Base-by-base conservation (phyloP, 208 protist species). In the Acanthamoeba triangularis region DNA sequence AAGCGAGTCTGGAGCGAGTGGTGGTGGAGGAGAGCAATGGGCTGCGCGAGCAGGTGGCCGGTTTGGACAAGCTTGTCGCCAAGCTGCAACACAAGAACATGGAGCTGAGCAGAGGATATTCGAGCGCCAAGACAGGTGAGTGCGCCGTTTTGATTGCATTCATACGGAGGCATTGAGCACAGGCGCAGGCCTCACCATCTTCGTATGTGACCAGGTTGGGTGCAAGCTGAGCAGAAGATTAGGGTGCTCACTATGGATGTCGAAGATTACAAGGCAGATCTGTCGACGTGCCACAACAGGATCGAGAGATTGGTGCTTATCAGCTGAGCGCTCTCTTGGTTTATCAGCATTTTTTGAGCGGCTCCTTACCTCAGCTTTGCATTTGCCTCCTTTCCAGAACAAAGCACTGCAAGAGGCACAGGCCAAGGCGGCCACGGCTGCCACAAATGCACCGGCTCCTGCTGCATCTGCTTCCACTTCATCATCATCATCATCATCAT, bases 261-360 rank as follows among this genome's bases (percentile, higher is more conserved):
- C 13, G 90, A 94, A 54, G 90, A 94, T 11, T 7, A 0, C 56
- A 91, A 69, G 59, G 49, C 84, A 44, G 84, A 91, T 65, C 35
- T 91, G 23, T 72, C 84, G n/a, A 91, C 84, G 35, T 61, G 56
- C 35, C 84, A 91, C 56, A 94, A 94, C 90, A 94, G 65, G 80
- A 72, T 94, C 11, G 90, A 72, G 25, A 94, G 65, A 61, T 52
- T 94, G 35, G 74, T 82, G n/a, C 67, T 61, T 25, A 72, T 41
- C 33, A 10, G 49, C 2, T 90, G 23, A 41, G 16, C 14, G 80
- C 6, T 41, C 6, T 41, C 61, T 13, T 30, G 0, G 28, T 30
- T 25, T 67, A 25, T 35, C 28, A 67, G 13, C 13, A 61, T 25
- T 25, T 28, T 28, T 41, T 4, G 37, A 47, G 41, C 41, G 41